Evolutionary conservation across 352 stramenopile species (phyloP).

Genomic region (Phytophthora crassamura): DNA sequence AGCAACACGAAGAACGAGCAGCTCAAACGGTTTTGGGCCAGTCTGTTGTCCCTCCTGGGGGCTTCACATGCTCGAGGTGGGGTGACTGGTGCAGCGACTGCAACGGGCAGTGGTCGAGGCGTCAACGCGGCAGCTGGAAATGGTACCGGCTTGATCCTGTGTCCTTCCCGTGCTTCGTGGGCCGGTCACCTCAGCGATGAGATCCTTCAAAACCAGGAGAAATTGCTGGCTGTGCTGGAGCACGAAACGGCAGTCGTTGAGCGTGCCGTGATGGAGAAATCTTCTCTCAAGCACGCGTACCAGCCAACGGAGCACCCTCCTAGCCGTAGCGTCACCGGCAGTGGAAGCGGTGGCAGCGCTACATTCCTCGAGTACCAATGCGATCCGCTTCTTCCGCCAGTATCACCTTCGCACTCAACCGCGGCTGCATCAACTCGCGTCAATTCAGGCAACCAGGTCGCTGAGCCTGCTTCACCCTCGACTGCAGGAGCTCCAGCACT

Average conservation of each 20-base stretch:
- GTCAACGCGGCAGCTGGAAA: conserved; percentile 13
- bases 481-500: conserved; percentile 1
- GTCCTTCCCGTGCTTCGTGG: conserved; percentile 43
- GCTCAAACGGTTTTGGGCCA: conserved; percentile 63
- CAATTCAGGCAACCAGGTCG: not conserved
- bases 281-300: conserved; percentile 78
- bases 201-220: conserved; percentile 85
- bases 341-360: conserved; percentile 23
- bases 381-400: conserved; percentile 58
- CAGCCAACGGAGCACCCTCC: conserved; percentile 36
- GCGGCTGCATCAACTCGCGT: conserved; percentile 1
- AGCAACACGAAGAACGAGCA: conserved; percentile 43
- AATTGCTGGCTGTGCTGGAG: conserved; percentile 76
- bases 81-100: not conserved
- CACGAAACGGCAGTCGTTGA: conserved; percentile 83
- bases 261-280: conserved; percentile 79
- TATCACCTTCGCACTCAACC: conserved; percentile 20
- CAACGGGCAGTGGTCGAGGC: not conserved
- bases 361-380: conserved; percentile 74
- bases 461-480: conserved; percentile 5
- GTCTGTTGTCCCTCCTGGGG: conserved; percentile 44
- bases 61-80: conserved; percentile 19
- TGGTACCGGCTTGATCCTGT: conserved; percentile 22
- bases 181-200: conserved; percentile 74
- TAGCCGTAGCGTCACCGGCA: conserved; percentile 7